Conservation (phyloP, 768 basidiomycete genomes). For the Lactarius pseudohatsudake region DNA sequence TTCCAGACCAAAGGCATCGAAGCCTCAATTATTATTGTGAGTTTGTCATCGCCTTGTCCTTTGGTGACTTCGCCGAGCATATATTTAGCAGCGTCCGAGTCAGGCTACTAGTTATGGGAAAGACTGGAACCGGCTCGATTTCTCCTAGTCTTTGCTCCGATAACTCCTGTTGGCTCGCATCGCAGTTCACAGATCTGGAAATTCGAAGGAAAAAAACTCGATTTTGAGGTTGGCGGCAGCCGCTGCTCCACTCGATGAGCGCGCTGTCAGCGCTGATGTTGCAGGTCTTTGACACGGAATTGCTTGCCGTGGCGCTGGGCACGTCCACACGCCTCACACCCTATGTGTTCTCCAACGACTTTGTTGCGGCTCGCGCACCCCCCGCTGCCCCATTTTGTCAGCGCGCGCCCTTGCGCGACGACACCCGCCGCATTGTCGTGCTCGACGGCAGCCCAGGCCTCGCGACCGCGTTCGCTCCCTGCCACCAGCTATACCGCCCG, state of each 20-base stretch:
- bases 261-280: constrained; percentile 30
- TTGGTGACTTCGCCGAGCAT: too few species aligned
- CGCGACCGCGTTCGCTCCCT: constrained; percentile 32
- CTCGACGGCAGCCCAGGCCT: constrained; percentile 33
- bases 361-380: constrained; percentile 30
- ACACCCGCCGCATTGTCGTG: constrained; percentile 26
- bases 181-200: too few species aligned
- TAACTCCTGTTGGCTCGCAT: too few species aligned
- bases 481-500: constrained; percentile 32
- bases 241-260: constrained; percentile 35
- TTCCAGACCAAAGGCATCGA: too few species aligned
- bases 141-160: too few species aligned
- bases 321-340: constrained; percentile 29
- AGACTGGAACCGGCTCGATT: too few species aligned
- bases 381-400: not conserved
- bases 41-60: too few species aligned
- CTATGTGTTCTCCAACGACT: constrained; percentile 29
- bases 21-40: too few species aligned
- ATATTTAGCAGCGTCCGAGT: too few species aligned
- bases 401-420: constrained; percentile 10
- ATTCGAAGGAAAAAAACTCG: too few species aligned
- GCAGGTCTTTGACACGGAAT: constrained; percentile 31
- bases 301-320: constrained; percentile 32
- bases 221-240: too few species aligned
- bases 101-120: too few species aligned